A percentile compares a stretch with the other conserved stretches of the same genome.
These are phyloP conservation scores for Brassica incana DNA, from an alignment of 345 rosid genomes.

Conservation along the genomic window DNA sequence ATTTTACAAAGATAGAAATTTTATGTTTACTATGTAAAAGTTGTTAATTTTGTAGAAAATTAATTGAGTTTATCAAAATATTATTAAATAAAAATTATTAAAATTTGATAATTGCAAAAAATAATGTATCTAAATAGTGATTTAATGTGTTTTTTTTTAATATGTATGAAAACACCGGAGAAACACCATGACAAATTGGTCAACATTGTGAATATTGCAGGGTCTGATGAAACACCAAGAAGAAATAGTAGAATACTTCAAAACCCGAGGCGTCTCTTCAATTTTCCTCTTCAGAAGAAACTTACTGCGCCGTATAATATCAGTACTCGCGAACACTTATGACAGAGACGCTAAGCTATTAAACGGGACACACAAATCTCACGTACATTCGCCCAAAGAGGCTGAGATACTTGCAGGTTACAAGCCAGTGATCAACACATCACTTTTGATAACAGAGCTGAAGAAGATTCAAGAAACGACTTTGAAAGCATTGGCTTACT, in stretches of 20 bases:
- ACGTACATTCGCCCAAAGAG: slow-evolving; percentile 88
- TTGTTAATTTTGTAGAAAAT: too few species aligned
- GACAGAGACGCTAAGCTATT: slow-evolving; percentile 74
- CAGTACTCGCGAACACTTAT: slow-evolving; percentile 88
- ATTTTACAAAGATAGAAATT: too few species aligned
- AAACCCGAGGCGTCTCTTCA: slow-evolving; percentile 76
- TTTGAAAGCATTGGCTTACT: slow-evolving; percentile 70
- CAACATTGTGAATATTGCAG: slow-evolving; percentile 38
- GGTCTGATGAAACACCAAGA: slow-evolving; percentile 85
- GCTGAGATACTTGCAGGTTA: slow-evolving; percentile 91
- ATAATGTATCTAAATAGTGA: too few species aligned
- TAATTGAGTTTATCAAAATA: too few species aligned
- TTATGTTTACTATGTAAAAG: too few species aligned
- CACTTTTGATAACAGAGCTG: slow-evolving; percentile 55
- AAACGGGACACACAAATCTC: slow-evolving; percentile 97
- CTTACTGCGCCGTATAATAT: slow-evolving; percentile 85
- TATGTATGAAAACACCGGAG: too few species aligned
- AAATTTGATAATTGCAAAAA: too few species aligned
- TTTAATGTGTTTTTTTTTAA: too few species aligned
- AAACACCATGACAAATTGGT: neutral
- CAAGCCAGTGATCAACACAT: slow-evolving; percentile 73
- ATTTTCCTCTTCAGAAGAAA: slow-evolving; percentile 91
- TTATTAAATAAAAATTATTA: too few species aligned
- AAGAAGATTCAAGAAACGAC: slow-evolving; percentile 71
- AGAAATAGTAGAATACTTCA: slow-evolving; percentile 84